Evolutionary conservation across 2,329 filamentous ascomycete genomes (phyloP).

Genomic region (Graphilbum ipis-grandicollis): DNA sequence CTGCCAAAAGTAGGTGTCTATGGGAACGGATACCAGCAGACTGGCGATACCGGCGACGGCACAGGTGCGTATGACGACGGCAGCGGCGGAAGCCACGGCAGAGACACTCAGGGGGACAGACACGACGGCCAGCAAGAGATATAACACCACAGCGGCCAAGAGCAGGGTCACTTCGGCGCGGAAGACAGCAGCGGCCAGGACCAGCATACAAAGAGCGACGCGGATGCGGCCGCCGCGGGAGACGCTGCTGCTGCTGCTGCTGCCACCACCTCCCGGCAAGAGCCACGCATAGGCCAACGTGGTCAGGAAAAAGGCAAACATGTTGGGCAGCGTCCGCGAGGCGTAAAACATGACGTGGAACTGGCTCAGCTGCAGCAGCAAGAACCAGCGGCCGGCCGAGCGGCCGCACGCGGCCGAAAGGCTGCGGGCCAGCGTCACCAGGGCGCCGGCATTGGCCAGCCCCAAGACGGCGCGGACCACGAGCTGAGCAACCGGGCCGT

Average conservation of each 20-base stretch:
- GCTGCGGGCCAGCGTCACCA: slow-evolving; percentile 47
- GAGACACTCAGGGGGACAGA: too few species aligned
- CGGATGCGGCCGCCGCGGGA: slow-evolving; percentile 28
- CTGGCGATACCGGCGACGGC: slow-evolving; percentile 46
- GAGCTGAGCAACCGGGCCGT: slow-evolving; percentile 30
- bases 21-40: slow-evolving; percentile 48
- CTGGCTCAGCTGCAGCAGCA: slow-evolving; percentile 60
- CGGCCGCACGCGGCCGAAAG: slow-evolving; percentile 52
- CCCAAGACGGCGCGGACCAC: slow-evolving; percentile 64
- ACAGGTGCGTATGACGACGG: slow-evolving; percentile 49
- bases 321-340: slow-evolving; percentile 81
- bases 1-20: slow-evolving; percentile 95
- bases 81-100: too few species aligned
- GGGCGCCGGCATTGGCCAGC: slow-evolving; percentile 50
- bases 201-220: slow-evolving; percentile 56
- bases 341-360: slow-evolving; percentile 92
- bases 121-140: slow-evolving; percentile 36
- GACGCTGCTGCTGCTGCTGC: not conserved
- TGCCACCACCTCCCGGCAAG: not conserved
- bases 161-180: slow-evolving; percentile 78
- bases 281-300: slow-evolving; percentile 29
- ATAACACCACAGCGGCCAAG: slow-evolving; percentile 48
- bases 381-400: slow-evolving; percentile 59
- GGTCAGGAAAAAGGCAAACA: slow-evolving; percentile 76
- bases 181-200: slow-evolving; percentile 68